These are phyloP conservation scores for Dioscorea dumetorum DNA, from an alignment of 106 monocot species.

Conservation along the genomic window DNA sequence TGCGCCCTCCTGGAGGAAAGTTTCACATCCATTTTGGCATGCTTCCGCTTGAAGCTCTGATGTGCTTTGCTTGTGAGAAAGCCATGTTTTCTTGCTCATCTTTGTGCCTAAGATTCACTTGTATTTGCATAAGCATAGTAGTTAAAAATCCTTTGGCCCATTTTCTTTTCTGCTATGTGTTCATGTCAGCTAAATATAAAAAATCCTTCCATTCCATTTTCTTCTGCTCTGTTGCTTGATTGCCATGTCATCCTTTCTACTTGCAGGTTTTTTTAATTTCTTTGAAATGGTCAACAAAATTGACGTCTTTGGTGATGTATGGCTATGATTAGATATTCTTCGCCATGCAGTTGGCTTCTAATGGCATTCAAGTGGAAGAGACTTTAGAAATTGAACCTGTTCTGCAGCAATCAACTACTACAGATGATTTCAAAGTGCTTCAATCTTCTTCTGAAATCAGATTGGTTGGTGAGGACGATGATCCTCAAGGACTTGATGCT, in stretches of 20 bases:
- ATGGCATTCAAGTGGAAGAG: constrained; percentile 27
- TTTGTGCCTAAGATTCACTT: too few species aligned
- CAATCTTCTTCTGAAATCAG: constrained; percentile 51
- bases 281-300: constrained; percentile 14
- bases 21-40: too few species aligned
- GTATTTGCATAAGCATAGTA: too few species aligned
- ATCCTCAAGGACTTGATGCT: constrained; percentile 29
- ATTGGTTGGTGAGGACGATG: constrained; percentile 14
- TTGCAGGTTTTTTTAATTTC: constrained; percentile 16
- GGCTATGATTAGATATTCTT: constrained; percentile 29
- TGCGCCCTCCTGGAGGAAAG: too few species aligned
- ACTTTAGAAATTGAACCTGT: constrained; percentile 41
- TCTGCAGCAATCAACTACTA: constrained; percentile 14
- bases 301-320: constrained; percentile 20
- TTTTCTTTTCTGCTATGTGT: too few species aligned
- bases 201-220: neutral
- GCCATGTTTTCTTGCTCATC: too few species aligned
- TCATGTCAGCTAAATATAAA: too few species aligned
- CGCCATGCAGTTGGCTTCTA: constrained; percentile 48
- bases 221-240: neutral
- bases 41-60: too few species aligned
- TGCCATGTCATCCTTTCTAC: neutral
- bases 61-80: too few species aligned
- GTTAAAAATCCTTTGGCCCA: too few species aligned
- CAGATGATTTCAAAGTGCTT: constrained; percentile 10